Conservation (phyloP, 2,329 filamentous ascomycete species). For the Elsinoe arachidis region DNA sequence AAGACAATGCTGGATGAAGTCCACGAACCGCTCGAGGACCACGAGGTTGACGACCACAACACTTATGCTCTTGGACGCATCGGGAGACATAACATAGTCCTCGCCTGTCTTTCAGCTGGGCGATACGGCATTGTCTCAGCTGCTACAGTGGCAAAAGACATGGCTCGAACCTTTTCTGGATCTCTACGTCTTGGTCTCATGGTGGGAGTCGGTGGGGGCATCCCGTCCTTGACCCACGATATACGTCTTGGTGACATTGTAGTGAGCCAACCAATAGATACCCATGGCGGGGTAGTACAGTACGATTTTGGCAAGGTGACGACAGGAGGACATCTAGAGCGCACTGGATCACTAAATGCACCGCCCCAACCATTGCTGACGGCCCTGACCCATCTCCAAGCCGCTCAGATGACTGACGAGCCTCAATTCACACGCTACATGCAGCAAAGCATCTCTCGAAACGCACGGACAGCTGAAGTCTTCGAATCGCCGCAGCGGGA, state of each 20-base stretch:
- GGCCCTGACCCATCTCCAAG: neutral
- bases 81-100: constrained; percentile 21
- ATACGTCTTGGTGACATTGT: constrained; percentile 25
- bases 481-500: neutral
- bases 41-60: constrained; percentile 13
- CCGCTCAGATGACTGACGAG: neutral
- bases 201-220: constrained; percentile 23
- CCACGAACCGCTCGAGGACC: neutral
- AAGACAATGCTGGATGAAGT: constrained; percentile 14
- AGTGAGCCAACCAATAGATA: constrained; percentile 19
- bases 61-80: constrained; percentile 17
- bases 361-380: constrained; percentile 14
- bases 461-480: neutral
- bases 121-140: constrained; percentile 16
- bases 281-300: constrained; percentile 21
- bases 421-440: neutral
- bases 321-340: constrained; percentile 12
- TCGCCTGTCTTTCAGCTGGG: constrained; percentile 19
- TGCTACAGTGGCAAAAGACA: constrained; percentile 15
- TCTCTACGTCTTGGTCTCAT: constrained; percentile 16
- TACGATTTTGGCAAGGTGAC: constrained; percentile 21
- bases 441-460: neutral
- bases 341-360: constrained; percentile 17
- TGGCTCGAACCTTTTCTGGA: constrained; percentile 14
- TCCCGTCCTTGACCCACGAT: constrained; percentile 17